A percentile compares a stretch with the other conserved stretches of the same genome.
Conservation (phyloP, 2,329 filamentous ascomycete genomes). For the Aspergillus sp. region DNA sequence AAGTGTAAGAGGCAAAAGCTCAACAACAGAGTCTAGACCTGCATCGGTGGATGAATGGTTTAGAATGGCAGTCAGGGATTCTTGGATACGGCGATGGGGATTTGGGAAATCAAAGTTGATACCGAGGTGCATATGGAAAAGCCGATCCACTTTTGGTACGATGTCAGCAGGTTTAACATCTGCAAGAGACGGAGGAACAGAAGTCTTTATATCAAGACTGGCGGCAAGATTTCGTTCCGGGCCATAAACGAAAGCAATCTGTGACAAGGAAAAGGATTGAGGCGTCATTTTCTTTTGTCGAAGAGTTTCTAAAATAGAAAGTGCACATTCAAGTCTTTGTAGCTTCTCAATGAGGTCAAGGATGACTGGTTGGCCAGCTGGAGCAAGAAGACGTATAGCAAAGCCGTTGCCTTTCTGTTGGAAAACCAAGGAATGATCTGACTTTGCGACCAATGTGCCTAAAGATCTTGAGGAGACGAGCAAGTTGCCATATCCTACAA, state of each 20-base stretch:
- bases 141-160: slow-evolving; percentile 15
- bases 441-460: slow-evolving; percentile 18
- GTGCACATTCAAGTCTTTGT: slow-evolving; percentile 33
- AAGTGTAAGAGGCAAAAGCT: slow-evolving; percentile 30
- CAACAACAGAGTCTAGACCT: slow-evolving; percentile 25
- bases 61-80: slow-evolving; percentile 31
- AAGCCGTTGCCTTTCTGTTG: slow-evolving; percentile 29
- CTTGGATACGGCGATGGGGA: slow-evolving; percentile 37
- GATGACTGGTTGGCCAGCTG: slow-evolving; percentile 32
- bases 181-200: slow-evolving; percentile 11
- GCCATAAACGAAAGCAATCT: slow-evolving; percentile 31
- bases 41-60: slow-evolving; percentile 26
- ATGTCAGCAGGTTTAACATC: slow-evolving; percentile 17
- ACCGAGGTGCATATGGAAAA: slow-evolving; percentile 24
- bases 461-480: slow-evolving; percentile 21
- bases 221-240: slow-evolving; percentile 22
- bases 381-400: slow-evolving; percentile 32
- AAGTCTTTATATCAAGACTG: slow-evolving; percentile 25
- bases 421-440: slow-evolving; percentile 28
- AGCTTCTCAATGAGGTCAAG: slow-evolving; percentile 30
- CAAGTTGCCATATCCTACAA: slow-evolving; percentile 34
- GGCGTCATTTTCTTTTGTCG: slow-evolving; percentile 27
- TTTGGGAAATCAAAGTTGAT: slow-evolving; percentile 31
- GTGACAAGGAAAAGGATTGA: slow-evolving; percentile 29
- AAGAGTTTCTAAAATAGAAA: slow-evolving; percentile 31